Conservation (phyloP, 345 rosid genomes). For the Leavenworthia alabamica region DNA sequence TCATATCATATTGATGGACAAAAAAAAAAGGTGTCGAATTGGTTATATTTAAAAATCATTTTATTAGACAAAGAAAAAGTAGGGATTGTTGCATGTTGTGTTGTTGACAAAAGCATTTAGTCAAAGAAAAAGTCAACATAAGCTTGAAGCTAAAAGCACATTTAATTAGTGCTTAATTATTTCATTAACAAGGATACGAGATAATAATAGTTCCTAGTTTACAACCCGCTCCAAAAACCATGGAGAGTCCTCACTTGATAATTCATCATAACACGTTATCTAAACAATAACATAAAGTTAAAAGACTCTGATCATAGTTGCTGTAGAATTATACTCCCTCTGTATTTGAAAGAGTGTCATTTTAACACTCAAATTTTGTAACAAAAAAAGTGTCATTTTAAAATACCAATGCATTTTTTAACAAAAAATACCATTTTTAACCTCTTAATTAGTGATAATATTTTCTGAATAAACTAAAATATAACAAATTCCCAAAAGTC, state of each 20-base stretch:
- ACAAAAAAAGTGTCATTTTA: no score
- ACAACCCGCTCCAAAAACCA: constrained; percentile 10
- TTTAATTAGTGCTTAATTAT: constrained; percentile 5
- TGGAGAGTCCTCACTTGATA: constrained; percentile 9
- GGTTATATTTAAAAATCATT: background rate
- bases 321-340: no score
- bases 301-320: background rate
- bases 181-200: constrained; percentile 18
- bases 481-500: no score
- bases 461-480: no score
- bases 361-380: no score
- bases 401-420: no score
- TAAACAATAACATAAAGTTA: constrained; percentile 6
- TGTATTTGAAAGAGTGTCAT: no score
- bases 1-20: background rate
- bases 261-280: background rate
- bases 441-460: no score
- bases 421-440: no score
- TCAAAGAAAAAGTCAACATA: background rate
- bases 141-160: constrained; percentile 12
- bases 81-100: background rate
- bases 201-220: constrained; percentile 17
- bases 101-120: background rate
- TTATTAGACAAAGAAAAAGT: background rate
- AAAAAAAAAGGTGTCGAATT: background rate